Base-by-base conservation (phyloP, 208 protist genomes). In the Trypanosoma cruzi region DNA sequence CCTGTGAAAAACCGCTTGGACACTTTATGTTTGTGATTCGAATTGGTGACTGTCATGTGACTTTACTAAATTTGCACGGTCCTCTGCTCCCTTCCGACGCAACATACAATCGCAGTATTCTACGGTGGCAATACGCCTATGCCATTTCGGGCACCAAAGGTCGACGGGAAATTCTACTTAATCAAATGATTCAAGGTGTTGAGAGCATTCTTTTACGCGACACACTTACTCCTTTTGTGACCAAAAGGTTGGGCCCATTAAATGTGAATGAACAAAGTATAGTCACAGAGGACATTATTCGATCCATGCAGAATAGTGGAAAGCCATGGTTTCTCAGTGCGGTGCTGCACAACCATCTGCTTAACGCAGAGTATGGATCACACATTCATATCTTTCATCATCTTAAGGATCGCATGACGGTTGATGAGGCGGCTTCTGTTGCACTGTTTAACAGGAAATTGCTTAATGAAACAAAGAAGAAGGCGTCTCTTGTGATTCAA, bases 51-150 rank as follows among this genome's bases (percentile, higher is more conserved):
- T 94, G 87, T 56, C 78, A 88, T 65, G 81, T 93, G 8, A 87
- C 85, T 0, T 62, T 96, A 28, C 71, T 96, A 11, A 85, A 96
- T 70, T 49, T 96, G 18, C 71, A 81, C 42, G 85, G 91, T 28
- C 82, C 86, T 44, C 76, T 88, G 54, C 74, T 93, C 44, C 91
- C 91, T 18, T 58, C 79, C 22, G 83, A 93, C 46, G 83, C 88
- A 6, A 76, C 69, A 50, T 96, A 89, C 73, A 89, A 92, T 78
- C 77, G 61, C 56, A 84, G 88, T 64, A 94, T 94, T 85, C 85
- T 93, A 52, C 92, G 88, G 64, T 96, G 91, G 91, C 85, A 88
- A 46, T 96, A 94, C 71, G 81, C 86, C 6, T 94, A 86, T 68
- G 80, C 84, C 46, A 65, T 94, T 24, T 81, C 86, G 20, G 91